These are phyloP conservation scores for Phytophthora boehmeriae DNA, from an alignment of 352 stramenopile genomes.

Conservation along the genomic window DNA sequence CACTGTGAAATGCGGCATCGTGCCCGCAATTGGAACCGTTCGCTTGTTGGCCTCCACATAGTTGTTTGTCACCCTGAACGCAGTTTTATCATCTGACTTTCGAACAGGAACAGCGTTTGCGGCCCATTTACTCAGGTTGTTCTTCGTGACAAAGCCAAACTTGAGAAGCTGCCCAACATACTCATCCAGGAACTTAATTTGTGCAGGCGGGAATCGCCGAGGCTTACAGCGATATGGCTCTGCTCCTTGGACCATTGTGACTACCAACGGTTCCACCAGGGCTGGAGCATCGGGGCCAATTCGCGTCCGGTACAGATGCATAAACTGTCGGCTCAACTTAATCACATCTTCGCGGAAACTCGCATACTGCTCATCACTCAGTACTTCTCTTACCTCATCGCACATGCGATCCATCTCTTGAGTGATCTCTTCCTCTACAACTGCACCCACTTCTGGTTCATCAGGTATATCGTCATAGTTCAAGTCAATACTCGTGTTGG, in stretches of 20 bases:
- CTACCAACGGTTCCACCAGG: slow-evolving; percentile 1
- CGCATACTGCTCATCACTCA: slow-evolving; percentile 6
- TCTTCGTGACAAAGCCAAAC: slow-evolving; percentile 14
- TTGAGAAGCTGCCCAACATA: slow-evolving; percentile 5
- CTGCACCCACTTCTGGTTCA: slow-evolving; percentile 5
- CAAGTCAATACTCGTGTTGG: slow-evolving; percentile 10
- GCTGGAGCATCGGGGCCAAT: slow-evolving; percentile 6
- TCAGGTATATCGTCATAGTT: slow-evolving; percentile 10
- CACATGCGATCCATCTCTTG: slow-evolving; percentile 6
- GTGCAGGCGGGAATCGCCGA: not conserved
- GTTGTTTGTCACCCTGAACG: slow-evolving; percentile 21
- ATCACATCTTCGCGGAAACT: not conserved
- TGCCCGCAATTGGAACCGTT: slow-evolving; percentile 1
- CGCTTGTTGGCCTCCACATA: slow-evolving; percentile 6
- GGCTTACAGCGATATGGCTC: slow-evolving; percentile 5
- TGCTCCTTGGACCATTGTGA: slow-evolving; percentile 2
- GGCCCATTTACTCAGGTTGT: slow-evolving; percentile 16
- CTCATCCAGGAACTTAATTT: slow-evolving; percentile 5
- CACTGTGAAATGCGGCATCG: slow-evolving; percentile 17
- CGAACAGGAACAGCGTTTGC: slow-evolving; percentile 8
- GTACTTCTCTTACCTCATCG: not conserved
- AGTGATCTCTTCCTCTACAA: slow-evolving; percentile 4
- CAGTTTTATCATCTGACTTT: not conserved
- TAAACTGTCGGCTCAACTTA: slow-evolving; percentile 6
- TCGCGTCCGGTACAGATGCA: not conserved